Base-by-base conservation (phyloP, 78 protist species). In the Chrysochromulina tobinii region DNA sequence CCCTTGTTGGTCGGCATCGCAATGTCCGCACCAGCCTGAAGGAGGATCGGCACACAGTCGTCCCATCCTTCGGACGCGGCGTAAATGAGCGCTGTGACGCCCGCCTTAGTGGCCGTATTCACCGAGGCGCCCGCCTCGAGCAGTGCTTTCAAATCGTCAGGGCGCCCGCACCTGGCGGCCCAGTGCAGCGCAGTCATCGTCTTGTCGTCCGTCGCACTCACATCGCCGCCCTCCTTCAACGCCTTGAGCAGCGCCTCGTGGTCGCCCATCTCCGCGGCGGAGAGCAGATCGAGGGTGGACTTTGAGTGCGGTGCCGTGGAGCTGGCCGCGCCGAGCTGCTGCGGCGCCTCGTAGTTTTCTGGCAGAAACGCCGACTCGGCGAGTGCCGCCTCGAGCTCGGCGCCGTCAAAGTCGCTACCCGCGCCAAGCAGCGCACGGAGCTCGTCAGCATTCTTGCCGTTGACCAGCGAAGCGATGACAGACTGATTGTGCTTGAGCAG, bases 231-330 rank as follows among this genome's bases (percentile, higher is more conserved):
- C 9, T 54, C 64, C 9, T 1, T 5, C 12, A 79, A 0, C n/a
- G 87, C 87, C 61, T 79, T 53, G 48, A 50, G 23, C 48, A 79
- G 61, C 12, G 87, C 87, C 38, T 51, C 59, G 64, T 54, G 87
- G 87, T 79, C 87, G 61, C 87, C 87, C 87, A 50, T 3, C 87
- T 79, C 87, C 1, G 87, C 87, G 12, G 87, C 87, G 87, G 0
- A 1, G 64, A 54, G 4, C 64, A 79, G 64, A 64, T 79, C 87
- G 23, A 20, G 23, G 53, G 48, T 27, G n/a, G n/a, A n/a, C n/a
- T n/a, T n/a, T n/a, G n/a, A n/a, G n/a, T n/a, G n/a, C n/a, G n/a
- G n/a, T n/a, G n/a, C n/a, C n/a, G n/a, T n/a, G n/a, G n/a, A n/a
- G n/a, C n/a, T n/a, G n/a, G n/a, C n/a, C n/a, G n/a, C n/a, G n/a